Evolutionary conservation across 2,329 filamentous ascomycete species (phyloP), one percentile per base, ranked within the genome.

Genomic region (Verticillium alfalfae): DNA sequence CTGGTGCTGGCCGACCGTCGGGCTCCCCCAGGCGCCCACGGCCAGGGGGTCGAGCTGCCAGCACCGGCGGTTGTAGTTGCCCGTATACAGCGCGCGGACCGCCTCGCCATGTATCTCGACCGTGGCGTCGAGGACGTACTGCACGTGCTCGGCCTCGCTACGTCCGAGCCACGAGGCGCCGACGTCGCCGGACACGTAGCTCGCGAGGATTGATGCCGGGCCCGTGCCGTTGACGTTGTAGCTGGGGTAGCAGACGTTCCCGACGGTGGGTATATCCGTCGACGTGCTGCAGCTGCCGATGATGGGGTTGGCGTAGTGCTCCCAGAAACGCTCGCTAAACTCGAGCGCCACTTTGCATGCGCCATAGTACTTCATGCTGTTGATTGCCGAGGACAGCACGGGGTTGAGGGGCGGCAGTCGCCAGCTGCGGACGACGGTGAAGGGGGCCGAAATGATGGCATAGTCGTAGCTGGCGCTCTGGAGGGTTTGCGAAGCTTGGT

Each of bases 221-320:
- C 85, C 82, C 0, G 82, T 84, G 49, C 80, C 80, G 75, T 90
- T 90, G 70, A 90, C 77, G 64, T 85, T 78, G 75, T 89, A 90
- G 6, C 83, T 82, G 0, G 88, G 88, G 71, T 90, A 91, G 78
- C 87, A 90, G 64, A 89, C 79, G 56, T 73, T 79, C 31, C 85
- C 84, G 60, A 90, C 80, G 34, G 84, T 84, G 0, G 85, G 79
- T 60, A 89, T 87, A 65, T 89, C 83, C 1, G 79, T 82, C 0
- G 66, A 65, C 3, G 79, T 79, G 56, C 81, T 83, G 68, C 88
- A 90, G 7, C 87, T 85, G 13, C 89, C 88, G 63, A 84, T 78
- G 70, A 91, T 91, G 5, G 81, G 80, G 57, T 76, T 77, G 36
- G 74, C 70, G 57, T 73, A 74, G 62, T 80, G 76, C 68, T 84